Evolutionary conservation across 2,329 filamentous ascomycete genomes (phyloP).

Genomic region (Aspergillus puulaauensis): DNA sequence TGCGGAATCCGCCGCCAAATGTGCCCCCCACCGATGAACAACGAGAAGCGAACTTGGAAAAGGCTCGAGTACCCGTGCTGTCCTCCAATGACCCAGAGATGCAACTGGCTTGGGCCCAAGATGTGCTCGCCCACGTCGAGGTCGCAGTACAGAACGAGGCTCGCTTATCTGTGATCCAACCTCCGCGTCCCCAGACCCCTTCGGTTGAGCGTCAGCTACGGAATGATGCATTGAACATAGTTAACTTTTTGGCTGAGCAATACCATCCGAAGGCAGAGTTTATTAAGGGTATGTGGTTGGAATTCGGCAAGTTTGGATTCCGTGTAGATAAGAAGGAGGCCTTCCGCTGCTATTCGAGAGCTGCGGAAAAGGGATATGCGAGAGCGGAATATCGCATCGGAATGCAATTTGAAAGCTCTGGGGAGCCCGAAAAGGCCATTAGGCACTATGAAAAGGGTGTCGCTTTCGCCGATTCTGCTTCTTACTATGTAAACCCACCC

Average conservation of each 20-base stretch:
- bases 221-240: slow-evolving; percentile 86
- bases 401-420: slow-evolving; percentile 96
- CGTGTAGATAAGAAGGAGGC: slow-evolving; percentile 93
- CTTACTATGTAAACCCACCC: slow-evolving; percentile 57
- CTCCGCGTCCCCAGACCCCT: slow-evolving; percentile 72
- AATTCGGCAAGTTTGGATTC: slow-evolving; percentile 94
- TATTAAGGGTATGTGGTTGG: slow-evolving; percentile 92
- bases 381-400: slow-evolving; percentile 95
- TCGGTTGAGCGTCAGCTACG: slow-evolving; percentile 85
- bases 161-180: slow-evolving; percentile 60
- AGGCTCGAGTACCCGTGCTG: slow-evolving; percentile 77
- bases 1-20: slow-evolving; percentile 75
- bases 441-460: slow-evolving; percentile 86
- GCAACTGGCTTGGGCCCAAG: slow-evolving; percentile 95
- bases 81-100: slow-evolving; percentile 94
- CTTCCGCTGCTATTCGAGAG: slow-evolving; percentile 78
- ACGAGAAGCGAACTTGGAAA: slow-evolving; percentile 85
- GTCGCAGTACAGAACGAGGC: slow-evolving; percentile 74
- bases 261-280: slow-evolving; percentile 92
- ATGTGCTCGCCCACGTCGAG: slow-evolving; percentile 85
- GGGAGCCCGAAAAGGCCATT: slow-evolving; percentile 86
- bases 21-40: slow-evolving; percentile 93
- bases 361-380: slow-evolving; percentile 82
- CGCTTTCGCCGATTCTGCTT: slow-evolving; percentile 79
- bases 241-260: slow-evolving; percentile 85